Evolutionary conservation across 257 asterid species (phyloP).

Genomic region (Henckelia pumila): DNA sequence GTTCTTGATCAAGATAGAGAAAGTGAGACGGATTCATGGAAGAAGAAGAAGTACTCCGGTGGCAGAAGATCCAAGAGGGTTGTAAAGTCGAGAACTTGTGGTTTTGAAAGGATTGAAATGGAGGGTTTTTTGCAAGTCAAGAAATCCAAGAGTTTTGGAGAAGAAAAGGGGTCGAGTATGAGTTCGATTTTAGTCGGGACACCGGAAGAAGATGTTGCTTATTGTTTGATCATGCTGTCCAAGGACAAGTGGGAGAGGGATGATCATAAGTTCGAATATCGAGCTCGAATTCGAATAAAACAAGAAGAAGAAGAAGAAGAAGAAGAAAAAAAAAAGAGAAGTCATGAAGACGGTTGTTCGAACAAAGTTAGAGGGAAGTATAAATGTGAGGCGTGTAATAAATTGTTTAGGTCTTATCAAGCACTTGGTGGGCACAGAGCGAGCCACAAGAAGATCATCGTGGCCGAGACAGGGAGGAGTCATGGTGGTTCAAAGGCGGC

Average conservation of each 20-base stretch:
- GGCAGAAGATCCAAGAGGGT: slow-evolving; percentile 51
- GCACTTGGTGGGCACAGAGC: slow-evolving; percentile 96
- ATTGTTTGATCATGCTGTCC: slow-evolving; percentile 78
- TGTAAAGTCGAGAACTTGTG: slow-evolving; percentile 36
- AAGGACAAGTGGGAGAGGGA: slow-evolving; percentile 57
- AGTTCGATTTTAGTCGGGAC: slow-evolving; percentile 23
- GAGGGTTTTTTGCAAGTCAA: slow-evolving; percentile 15
- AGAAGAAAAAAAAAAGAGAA: not conserved
- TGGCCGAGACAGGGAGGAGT: slow-evolving; percentile 7
- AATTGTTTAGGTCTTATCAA: slow-evolving; percentile 70
- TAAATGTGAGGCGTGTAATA: slow-evolving; percentile 72
- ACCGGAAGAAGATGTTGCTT: slow-evolving; percentile 79
- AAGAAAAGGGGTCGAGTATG: not conserved
- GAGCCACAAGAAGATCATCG: slow-evolving; percentile 65
- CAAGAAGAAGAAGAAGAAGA: too few relatives aligned
- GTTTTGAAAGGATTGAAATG: slow-evolving; percentile 15
- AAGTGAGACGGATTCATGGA: slow-evolving; percentile 57
- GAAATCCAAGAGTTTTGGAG: slow-evolving; percentile 23
- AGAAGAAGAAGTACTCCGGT: slow-evolving; percentile 30
- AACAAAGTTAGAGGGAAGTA: slow-evolving; percentile 51
- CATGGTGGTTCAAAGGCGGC: not conserved
- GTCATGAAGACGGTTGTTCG: slow-evolving; percentile 8
- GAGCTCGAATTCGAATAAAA: not conserved
- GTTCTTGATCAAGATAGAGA: slow-evolving; percentile 51
- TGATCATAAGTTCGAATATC: slow-evolving; percentile 3